These are phyloP conservation scores for Hypoxylon subgilvum DNA, from an alignment of 495 filamentous ascomycete species.

Conservation along the genomic window DNA sequence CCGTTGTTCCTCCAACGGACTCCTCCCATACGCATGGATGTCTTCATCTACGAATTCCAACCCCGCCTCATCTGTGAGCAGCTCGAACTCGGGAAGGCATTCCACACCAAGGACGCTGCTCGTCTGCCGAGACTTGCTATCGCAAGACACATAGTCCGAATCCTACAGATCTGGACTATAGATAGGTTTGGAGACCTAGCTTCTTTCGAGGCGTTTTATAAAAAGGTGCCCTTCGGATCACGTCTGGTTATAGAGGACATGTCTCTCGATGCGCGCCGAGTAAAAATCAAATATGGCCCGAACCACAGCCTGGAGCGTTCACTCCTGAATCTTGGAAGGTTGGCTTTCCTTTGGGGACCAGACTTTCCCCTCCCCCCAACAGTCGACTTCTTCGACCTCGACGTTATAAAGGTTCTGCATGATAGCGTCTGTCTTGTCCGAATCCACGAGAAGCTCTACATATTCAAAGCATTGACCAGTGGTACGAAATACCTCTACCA, in stretches of 20 bases:
- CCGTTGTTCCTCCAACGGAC: conserved; percentile 49
- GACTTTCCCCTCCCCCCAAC: conserved; percentile 38
- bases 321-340: conserved; percentile 40
- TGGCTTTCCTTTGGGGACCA: conserved; percentile 41
- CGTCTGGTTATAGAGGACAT: conserved; percentile 54
- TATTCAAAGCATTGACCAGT: conserved; percentile 58
- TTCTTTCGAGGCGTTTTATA: conserved; percentile 42
- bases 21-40: conserved; percentile 56
- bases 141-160: conserved; percentile 50
- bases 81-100: conserved; percentile 51
- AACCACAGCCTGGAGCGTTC: conserved; percentile 53
- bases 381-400: conserved; percentile 49
- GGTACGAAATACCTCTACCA: conserved; percentile 56
- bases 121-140: conserved; percentile 51
- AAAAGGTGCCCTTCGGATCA: conserved; percentile 52
- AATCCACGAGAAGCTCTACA: conserved; percentile 45
- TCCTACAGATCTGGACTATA: conserved; percentile 50
- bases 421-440: conserved; percentile 55
- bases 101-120: conserved; percentile 54
- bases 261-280: conserved; percentile 45
- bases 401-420: conserved; percentile 50
- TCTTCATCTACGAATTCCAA: conserved; percentile 54
- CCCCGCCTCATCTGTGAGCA: conserved; percentile 47
- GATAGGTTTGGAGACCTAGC: conserved; percentile 30
- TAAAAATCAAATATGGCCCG: conserved; percentile 46